Conservation (phyloP, 192 early-diverging fungal species). For the Umbelopsis isabellina region DNA sequence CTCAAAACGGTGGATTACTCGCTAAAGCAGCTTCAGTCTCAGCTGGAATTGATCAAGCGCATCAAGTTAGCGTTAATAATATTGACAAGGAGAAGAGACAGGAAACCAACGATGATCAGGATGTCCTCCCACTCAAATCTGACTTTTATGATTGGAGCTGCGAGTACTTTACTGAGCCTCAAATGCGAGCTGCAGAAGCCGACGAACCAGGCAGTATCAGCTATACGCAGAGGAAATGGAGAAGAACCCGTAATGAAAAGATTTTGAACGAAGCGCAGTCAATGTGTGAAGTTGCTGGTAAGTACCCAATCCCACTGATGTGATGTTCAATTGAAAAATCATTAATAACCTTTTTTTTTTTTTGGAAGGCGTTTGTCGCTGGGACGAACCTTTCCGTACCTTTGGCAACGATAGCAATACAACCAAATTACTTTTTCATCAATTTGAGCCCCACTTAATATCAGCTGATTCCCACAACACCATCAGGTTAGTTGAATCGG, state of each 20-base stretch:
- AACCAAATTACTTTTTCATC: slow-evolving; percentile 72
- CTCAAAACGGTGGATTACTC: neutral
- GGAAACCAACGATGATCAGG: slow-evolving; percentile 30
- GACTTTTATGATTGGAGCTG: slow-evolving; percentile 84
- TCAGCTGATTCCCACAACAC: slow-evolving; percentile 72
- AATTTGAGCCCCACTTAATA: slow-evolving; percentile 84
- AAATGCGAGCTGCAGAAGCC: slow-evolving; percentile 78
- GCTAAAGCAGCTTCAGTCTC: slow-evolving; percentile 4
- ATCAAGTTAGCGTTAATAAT: neutral
- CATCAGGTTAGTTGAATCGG: slow-evolving; percentile 52
- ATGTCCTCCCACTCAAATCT: slow-evolving; percentile 59
- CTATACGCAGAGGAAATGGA: slow-evolving; percentile 76
- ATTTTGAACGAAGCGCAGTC: slow-evolving; percentile 56
- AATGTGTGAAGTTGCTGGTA: slow-evolving; percentile 58
- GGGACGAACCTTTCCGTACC: slow-evolving; percentile 54
- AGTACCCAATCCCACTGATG: neutral
- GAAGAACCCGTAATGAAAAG: slow-evolving; percentile 68
- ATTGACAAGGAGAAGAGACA: neutral
- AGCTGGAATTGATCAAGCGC: neutral
- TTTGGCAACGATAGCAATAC: slow-evolving; percentile 58
- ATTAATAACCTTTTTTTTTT: neutral
- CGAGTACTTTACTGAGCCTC: slow-evolving; percentile 87
- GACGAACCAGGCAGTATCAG: slow-evolving; percentile 82
- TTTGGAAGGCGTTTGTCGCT: slow-evolving; percentile 53
- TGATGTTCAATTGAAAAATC: neutral